Evolutionary conservation across 371 early-diverging fungal genomes (phyloP).

Genomic region (Paraphysoderma sedebokerense): DNA sequence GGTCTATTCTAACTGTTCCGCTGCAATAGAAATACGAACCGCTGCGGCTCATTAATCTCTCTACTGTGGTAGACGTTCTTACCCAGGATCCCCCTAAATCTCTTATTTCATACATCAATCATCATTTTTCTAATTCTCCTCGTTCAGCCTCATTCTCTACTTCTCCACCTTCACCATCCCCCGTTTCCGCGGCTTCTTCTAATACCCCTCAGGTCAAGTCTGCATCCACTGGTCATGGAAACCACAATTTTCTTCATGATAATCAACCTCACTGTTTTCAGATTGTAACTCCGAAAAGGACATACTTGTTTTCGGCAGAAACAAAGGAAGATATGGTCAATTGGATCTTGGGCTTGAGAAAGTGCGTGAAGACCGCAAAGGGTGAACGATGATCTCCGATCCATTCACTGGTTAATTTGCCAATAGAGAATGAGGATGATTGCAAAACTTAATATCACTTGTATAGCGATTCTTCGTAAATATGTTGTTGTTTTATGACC

Average conservation of each 20-base stretch:
- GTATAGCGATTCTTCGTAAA: no score
- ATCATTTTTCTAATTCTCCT: not conserved
- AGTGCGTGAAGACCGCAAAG: not conserved
- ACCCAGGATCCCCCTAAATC: not conserved
- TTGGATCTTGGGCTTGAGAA: not conserved
- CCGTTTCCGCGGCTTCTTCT: not conserved
- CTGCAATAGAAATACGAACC: not conserved
- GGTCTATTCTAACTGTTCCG: not conserved
- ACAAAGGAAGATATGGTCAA: not conserved
- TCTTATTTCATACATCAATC: not conserved
- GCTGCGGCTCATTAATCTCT: not conserved
- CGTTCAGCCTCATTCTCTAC: not conserved
- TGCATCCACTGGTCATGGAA: not conserved
- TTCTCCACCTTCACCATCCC: not conserved
- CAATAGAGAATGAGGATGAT: no score
- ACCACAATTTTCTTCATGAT: not conserved
- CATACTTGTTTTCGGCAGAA: not conserved
- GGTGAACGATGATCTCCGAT: no score
- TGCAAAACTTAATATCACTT: no score
- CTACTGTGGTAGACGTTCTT: not conserved
- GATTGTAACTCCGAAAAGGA: not conserved
- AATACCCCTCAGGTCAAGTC: no score
- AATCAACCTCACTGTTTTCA: not conserved
- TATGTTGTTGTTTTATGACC: no score
- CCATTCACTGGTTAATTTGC: no score